Evolutionary conservation across 2,329 filamentous ascomycete species (phyloP).

Genomic region (Fusarium xyrophilum): DNA sequence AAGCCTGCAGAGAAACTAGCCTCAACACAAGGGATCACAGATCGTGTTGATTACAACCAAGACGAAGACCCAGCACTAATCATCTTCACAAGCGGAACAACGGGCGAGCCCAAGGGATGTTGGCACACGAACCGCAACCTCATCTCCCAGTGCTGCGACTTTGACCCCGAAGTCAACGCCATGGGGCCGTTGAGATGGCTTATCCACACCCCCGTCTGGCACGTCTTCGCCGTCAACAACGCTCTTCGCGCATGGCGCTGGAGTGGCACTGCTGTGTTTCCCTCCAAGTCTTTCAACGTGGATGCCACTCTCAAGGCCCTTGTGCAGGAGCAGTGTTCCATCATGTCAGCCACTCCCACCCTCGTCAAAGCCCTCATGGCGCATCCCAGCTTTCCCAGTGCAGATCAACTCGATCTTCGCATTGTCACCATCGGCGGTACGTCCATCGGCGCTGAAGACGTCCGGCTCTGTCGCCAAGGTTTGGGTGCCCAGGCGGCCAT

Average conservation of each 20-base stretch:
- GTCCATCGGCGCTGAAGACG: constrained; percentile 42
- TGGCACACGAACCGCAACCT: constrained; percentile 51
- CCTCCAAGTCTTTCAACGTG: constrained; percentile 46
- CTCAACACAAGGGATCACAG: background rate
- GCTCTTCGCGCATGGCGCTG: constrained; percentile 48
- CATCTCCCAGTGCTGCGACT: constrained; percentile 48
- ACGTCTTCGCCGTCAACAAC: constrained; percentile 52
- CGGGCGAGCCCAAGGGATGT: constrained; percentile 55
- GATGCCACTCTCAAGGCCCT: constrained; percentile 44
- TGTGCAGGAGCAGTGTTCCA: constrained; percentile 45
- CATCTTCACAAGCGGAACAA: constrained; percentile 59
- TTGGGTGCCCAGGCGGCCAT: constrained; percentile 45
- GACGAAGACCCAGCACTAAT: constrained; percentile 47
- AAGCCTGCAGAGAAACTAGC: background rate
- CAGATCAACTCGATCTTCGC: constrained; percentile 41
- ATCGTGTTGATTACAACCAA: background rate
- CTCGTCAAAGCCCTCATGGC: constrained; percentile 45
- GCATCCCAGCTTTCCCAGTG: constrained; percentile 41
- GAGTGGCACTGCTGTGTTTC: constrained; percentile 47
- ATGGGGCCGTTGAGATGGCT: constrained; percentile 46
- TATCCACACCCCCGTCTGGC: constrained; percentile 48
- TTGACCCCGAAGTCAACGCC: constrained; percentile 46
- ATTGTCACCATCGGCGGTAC: constrained; percentile 48
- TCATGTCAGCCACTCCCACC: constrained; percentile 52
- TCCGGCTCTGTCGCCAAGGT: constrained; percentile 43